Evolutionary conservation across 2,329 filamentous ascomycete genomes (phyloP).

Genomic region (Arthrobotrys musiformis): DNA sequence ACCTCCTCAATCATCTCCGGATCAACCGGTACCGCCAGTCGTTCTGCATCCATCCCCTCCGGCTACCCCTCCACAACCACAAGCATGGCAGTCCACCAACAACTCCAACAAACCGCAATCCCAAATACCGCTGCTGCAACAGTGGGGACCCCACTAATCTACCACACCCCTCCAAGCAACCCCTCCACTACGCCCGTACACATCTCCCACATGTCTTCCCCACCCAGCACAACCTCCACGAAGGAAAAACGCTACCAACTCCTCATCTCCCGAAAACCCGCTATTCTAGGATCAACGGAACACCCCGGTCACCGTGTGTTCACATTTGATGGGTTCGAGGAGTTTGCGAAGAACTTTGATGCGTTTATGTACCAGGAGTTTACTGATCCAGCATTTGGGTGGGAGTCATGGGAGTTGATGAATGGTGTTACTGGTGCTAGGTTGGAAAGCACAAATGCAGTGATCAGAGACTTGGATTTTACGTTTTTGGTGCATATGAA

Average conservation of each 20-base stretch:
- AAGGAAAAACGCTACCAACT: conserved; percentile 32
- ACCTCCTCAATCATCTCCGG: conserved; percentile 29
- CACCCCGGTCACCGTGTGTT: conserved; percentile 26
- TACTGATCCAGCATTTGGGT: conserved; percentile 31
- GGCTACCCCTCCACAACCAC: conserved; percentile 42
- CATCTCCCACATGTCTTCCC: conserved; percentile 32
- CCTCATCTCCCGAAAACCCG: conserved; percentile 37
- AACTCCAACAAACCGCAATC: background rate
- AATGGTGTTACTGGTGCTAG: conserved; percentile 27
- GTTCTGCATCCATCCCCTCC: conserved; percentile 17
- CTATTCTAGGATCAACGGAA: conserved; percentile 25
- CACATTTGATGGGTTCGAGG: conserved; percentile 32
- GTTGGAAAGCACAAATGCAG: conserved; percentile 11
- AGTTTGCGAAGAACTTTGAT: conserved; percentile 37
- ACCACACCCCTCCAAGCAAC: conserved; percentile 10
- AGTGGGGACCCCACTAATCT: conserved; percentile 1
- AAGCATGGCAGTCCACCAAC: conserved; percentile 44
- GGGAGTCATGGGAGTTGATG: conserved; percentile 45
- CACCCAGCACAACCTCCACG: conserved; percentile 7
- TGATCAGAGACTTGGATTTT: conserved; percentile 36
- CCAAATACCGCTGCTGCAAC: no score
- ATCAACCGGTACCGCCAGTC: conserved; percentile 12
- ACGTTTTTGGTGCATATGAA: conserved; percentile 37
- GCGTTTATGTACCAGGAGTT: conserved; percentile 32
- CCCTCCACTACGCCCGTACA: conserved; percentile 6